phyloP scores from a whole-genome alignment of 345 rosid genomes.

The Eucalyptus camaldulensis region DNA sequence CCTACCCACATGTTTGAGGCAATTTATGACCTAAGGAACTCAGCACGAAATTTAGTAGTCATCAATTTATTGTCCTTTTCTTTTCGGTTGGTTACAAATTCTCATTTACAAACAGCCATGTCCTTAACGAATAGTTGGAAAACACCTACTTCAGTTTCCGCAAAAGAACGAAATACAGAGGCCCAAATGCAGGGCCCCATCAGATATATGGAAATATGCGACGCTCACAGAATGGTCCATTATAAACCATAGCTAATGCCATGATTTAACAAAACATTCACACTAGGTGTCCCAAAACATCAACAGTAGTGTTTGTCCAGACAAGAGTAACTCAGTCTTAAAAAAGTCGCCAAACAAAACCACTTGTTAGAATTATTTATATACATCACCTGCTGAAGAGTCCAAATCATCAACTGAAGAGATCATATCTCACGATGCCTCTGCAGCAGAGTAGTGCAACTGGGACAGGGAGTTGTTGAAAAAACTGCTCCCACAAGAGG shows the following conservation, averaged over 20 bases:
- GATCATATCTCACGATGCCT: constrained; percentile 27
- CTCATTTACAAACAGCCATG: not conserved
- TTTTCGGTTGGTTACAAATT: not conserved
- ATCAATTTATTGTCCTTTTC: not conserved
- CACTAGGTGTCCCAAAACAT: not conserved
- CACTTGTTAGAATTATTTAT: not conserved
- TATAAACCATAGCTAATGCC: not conserved
- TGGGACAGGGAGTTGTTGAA: constrained; percentile 18
- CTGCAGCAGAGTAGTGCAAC: constrained; percentile 40
- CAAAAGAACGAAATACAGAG: not conserved
- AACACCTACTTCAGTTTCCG: not conserved
- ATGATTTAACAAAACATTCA: not conserved
- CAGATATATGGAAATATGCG: not conserved
- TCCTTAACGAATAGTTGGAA: not conserved
- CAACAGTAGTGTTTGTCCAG: not conserved
- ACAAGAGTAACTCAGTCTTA: not conserved
- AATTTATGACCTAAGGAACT: not conserved
- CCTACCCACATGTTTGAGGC: not conserved
- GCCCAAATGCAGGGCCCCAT: not conserved
- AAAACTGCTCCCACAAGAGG: constrained; percentile 53
- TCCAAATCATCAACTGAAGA: not conserved
- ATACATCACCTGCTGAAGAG: not conserved
- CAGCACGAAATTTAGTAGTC: not conserved
- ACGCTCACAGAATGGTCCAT: not conserved
- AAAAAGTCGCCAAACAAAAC: not conserved